Base-by-base conservation (phyloP, 78 protist genomes). In the Dictyostelium brefeldianum region DNA sequence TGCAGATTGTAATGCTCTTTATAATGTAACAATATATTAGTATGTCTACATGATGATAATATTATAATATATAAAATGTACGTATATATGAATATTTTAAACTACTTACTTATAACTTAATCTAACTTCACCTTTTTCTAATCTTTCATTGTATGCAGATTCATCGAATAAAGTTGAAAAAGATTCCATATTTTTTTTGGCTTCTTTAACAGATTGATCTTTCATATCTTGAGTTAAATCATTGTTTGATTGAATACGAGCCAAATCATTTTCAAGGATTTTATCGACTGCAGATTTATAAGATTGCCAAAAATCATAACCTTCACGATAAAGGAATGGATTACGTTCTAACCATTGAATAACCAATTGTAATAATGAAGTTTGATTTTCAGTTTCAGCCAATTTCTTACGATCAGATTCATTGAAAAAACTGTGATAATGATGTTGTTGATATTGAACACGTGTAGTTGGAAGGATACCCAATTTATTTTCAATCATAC, bases 341-440 rank as follows among this genome's bases (percentile, higher is more conserved):
- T 89, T 91, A 56, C 97, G 95, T 78, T 93, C 97, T 6, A 96
- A 87, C 97, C 97, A 96, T 22, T 83, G 80, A 90, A 90, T 53
- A 36, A 96, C 95, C 51, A 82, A 50, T 17, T 69, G 48, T 12
- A 95, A 57, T 31, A 95, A 75, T 3, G 94, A 84, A 3, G 57
- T 62, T 20, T 78, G 80, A 47, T 80, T 31, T 27, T 95, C 97
- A 11, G 91, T 36, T 43, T 54, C 14, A 11, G 27, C 47, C n/a
- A 90, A 53, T 14, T n/a, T 2, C 25, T 81, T 56, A 48, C 89
- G 65, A 54, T 90, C 91, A 10, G 12, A 50, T 18, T 81, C 91
- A 18, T 75, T 53, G 75, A 90, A 80, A 41, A 81, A 73, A 2
- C 70, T 80, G 41, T 65, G 83, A 70, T 90, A 95, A 53, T 77